A percentile compares a stretch with the other conserved stretches of the same genome.
Evolutionary conservation across 116 monocot genomes (phyloP).

Genomic region (Zostera marina): DNA sequence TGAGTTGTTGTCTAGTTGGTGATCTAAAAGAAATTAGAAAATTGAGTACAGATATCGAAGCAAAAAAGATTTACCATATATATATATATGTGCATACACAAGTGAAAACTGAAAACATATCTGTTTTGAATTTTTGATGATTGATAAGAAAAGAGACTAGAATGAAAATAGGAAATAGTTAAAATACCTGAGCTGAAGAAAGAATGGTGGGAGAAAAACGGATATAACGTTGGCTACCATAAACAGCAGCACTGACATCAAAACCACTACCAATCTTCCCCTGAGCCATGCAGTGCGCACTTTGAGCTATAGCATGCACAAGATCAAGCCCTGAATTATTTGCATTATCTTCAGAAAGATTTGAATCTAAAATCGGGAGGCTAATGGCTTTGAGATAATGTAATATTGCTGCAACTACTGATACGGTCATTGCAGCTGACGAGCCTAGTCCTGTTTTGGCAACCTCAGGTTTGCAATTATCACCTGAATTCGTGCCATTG

Average conservation of each 20-base stretch:
- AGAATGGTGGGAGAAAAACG: conserved; percentile 82
- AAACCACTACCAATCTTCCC: conserved; percentile 98
- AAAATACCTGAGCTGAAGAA: conserved; percentile 59
- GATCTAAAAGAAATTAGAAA: no score
- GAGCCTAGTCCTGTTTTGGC: conserved; percentile 98
- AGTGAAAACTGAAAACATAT: no score
- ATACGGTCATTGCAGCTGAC: conserved; percentile 97
- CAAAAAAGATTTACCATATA: no score
- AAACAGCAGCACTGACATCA: conserved; percentile 97
- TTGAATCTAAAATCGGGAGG: conserved; percentile 23
- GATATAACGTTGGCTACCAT: conserved; percentile 86
- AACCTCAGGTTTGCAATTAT: conserved; percentile 80
- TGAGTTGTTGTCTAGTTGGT: no score
- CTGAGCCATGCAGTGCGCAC: conserved; percentile 98
- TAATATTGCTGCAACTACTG: conserved; percentile 79
- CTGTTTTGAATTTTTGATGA: no score
- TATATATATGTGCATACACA: no score
- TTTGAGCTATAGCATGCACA: conserved; percentile 83
- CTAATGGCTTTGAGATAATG: conserved; percentile 74
- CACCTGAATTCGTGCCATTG: conserved; percentile 24
- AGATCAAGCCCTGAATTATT: conserved; percentile 47
- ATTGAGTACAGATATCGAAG: no score
- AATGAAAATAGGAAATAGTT: background rate
- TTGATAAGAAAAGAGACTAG: background rate
- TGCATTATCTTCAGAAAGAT: conserved; percentile 7